Base-by-base conservation (phyloP, 2,329 filamentous ascomycete species). In the Hymenoscyphus infarciens region DNA sequence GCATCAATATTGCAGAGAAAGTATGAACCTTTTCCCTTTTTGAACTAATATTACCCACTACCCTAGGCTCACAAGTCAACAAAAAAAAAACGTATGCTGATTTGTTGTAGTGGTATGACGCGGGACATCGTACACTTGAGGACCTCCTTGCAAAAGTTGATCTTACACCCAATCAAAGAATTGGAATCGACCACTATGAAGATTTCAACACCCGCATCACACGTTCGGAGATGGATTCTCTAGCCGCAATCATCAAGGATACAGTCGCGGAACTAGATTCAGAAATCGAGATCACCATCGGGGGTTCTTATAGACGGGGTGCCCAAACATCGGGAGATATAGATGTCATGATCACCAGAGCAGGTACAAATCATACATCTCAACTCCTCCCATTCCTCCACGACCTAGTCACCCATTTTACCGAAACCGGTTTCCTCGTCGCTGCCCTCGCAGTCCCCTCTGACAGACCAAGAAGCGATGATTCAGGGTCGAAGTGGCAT, bases 291-390 rank as follows among this genome's bases (percentile, higher is more conserved):
- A 77, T 91, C 62, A 89, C 92, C 56, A 83, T 96, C 56, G 87
- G 89, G 55, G 94, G 94, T 0, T 96, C 91, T 63, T 97, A 96
- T 73, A 86, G 94, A 27, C 86, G 94, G 33, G 93, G 94, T 19
- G 84, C 90, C 3, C 75, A 82, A 33, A 83, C 83, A 59, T 95
- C 87, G 6, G 87, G 91, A 2, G 94, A 97, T 72, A 89, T 97
- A 62, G 94, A 97, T 74, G 80, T 94, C 49, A 85, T 98, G 64
- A 83, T 97, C 65, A 96, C 91, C 1, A 89, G 88, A 70, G 78
- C 82, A 0, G 80, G 81, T 0, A 88, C 87, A 0, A 71, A 67
- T 0, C 77, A 79, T 0, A 75, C 83, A 5, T 75, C 78, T 0
- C 81, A 89, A 2, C 80, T 97, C 0, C 78, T 82, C 1, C 80